A percentile compares a stretch with the other conserved stretches of the same genome.
Evolutionary conservation across 1,284 basidiomycete species (phyloP).

Genomic region (Earliella scabrosa): DNA sequence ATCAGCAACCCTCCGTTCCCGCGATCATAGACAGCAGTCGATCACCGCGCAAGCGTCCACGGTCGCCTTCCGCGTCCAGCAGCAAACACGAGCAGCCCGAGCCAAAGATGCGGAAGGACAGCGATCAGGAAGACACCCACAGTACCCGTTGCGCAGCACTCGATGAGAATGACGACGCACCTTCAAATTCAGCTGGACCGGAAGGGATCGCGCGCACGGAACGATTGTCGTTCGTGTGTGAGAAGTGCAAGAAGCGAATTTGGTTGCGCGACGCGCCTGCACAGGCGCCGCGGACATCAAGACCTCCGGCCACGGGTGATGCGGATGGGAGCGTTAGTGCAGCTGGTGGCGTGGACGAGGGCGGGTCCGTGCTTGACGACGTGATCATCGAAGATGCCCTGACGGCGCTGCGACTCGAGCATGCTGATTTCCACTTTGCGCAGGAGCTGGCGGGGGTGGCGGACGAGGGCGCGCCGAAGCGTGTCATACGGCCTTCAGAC

Average conservation of each 20-base stretch:
- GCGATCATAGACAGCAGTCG: not conserved
- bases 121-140: not conserved
- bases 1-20: constrained; percentile 3
- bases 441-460: constrained; percentile 58
- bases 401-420: constrained; percentile 64
- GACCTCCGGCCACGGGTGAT: constrained; percentile 20
- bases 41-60: constrained; percentile 20
- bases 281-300: constrained; percentile 24
- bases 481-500: constrained; percentile 23
- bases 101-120: not conserved
- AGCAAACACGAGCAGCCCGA: constrained; percentile 2
- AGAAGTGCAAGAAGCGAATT: constrained; percentile 56
- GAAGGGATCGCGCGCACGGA: not conserved
- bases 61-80: constrained; percentile 8
- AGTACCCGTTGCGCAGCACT: not conserved
- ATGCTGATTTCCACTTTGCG: constrained; percentile 88
- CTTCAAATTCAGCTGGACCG: not conserved
- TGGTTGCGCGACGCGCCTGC: constrained; percentile 30
- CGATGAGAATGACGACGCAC: not conserved
- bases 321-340: constrained; percentile 21
- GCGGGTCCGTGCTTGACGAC: constrained; percentile 17
- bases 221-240: constrained; percentile 49
- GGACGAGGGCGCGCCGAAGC: constrained; percentile 17
- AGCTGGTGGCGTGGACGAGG: not conserved
- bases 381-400: constrained; percentile 44